These are phyloP conservation scores for Amanita jacksonii DNA, from an alignment of 768 basidiomycete genomes.

Conservation along the genomic window DNA sequence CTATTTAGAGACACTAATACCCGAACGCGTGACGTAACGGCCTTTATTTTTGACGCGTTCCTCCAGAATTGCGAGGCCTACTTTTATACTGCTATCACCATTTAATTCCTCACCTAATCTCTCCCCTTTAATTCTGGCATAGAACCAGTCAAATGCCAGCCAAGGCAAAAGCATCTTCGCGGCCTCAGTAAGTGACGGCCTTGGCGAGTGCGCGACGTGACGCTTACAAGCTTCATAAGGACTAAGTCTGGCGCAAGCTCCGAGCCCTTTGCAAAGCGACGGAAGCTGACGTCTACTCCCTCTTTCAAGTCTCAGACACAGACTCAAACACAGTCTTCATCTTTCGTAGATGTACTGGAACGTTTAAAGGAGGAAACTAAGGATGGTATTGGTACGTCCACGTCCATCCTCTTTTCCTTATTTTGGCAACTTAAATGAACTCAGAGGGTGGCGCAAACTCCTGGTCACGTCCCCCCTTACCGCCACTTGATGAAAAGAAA, in stretches of 20 bases:
- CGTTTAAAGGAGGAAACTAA: conserved; percentile 44
- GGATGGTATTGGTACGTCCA: conserved; percentile 31
- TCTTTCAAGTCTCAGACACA: conserved; percentile 31
- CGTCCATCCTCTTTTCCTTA: background rate
- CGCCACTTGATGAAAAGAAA: conserved; percentile 42
- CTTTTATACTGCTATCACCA: no score
- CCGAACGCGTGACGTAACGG: conserved; percentile 8
- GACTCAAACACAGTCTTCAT: conserved; percentile 31
- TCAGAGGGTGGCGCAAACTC: conserved; percentile 71
- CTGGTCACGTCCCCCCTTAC: conserved; percentile 61
- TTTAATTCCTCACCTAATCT: background rate
- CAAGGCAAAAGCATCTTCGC: background rate
- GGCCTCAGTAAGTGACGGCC: background rate
- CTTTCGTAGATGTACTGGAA: conserved; percentile 58
- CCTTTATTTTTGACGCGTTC: background rate
- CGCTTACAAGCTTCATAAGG: background rate
- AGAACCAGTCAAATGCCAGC: background rate
- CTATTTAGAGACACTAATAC: no score
- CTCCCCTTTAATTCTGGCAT: background rate
- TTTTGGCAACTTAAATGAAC: conserved; percentile 23
- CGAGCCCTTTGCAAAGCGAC: conserved; percentile 43
- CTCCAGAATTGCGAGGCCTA: no score
- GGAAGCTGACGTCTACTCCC: conserved; percentile 34
- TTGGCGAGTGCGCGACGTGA: background rate
- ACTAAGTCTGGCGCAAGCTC: background rate